These are phyloP conservation scores for Aspergillus melleus DNA, from an alignment of 2,329 filamentous ascomycete genomes.

Conservation along the genomic window DNA sequence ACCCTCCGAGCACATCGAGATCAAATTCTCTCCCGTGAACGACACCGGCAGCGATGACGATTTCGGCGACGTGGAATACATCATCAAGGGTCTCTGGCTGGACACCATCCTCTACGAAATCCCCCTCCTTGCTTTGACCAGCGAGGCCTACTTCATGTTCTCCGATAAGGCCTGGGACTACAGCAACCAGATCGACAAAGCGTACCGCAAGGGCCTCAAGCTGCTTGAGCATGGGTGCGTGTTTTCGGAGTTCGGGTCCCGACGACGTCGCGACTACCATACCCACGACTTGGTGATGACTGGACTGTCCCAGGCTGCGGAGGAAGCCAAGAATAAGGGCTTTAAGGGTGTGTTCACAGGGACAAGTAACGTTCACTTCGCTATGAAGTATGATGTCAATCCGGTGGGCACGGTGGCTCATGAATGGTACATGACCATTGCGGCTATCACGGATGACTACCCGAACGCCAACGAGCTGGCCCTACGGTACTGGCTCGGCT, in stretches of 20 bases:
- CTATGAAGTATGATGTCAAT: constrained; percentile 83
- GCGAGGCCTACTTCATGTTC: constrained; percentile 96
- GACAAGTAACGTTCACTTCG: constrained; percentile 95
- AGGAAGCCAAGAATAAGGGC: constrained; percentile 65
- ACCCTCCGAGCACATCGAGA: constrained; percentile 75
- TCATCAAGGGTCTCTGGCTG: constrained; percentile 80
- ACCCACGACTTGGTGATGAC: constrained; percentile 90
- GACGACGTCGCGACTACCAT: constrained; percentile 87
- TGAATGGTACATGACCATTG: constrained; percentile 99
- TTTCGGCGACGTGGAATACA: constrained; percentile 73
- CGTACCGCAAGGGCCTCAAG: constrained; percentile 74
- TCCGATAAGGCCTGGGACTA: constrained; percentile 92
- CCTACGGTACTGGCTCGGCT: constrained; percentile 83
- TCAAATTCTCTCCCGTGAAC: constrained; percentile 60
- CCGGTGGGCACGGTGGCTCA: constrained; percentile 91
- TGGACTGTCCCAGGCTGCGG: constrained; percentile 76
- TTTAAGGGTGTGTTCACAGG: constrained; percentile 75
- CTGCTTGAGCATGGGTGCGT: constrained; percentile 81
- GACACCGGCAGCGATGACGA: constrained; percentile 65
- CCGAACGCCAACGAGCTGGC: constrained; percentile 79
- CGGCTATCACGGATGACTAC: constrained; percentile 86
- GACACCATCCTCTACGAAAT: constrained; percentile 99
- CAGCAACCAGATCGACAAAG: constrained; percentile 79
- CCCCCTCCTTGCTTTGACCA: constrained; percentile 84
- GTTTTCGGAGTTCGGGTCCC: constrained; percentile 91